Evolutionary conservation across 805 yeast genomes (phyloP), one percentile per base, ranked within the genome.

Genomic region (Suhomyces vadensis): DNA sequence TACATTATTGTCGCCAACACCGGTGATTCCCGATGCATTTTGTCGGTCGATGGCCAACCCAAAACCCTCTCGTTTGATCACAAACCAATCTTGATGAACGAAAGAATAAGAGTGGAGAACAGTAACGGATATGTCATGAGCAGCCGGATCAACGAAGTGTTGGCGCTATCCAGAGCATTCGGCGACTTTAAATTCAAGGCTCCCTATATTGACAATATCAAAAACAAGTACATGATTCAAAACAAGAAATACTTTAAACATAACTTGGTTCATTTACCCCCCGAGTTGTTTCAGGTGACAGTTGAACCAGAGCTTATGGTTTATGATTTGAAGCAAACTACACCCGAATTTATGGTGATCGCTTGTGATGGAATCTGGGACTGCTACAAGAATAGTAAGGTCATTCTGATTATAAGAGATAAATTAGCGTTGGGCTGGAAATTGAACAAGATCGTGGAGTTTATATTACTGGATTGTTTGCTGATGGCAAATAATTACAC

Each of bases 1-100:
- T 67, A 58, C 46, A 65, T 86, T 10, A 72, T 76, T 17, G 83
- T 81, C 9, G 85, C 87, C 11, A 86, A 86, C 54, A 74, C 87
- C 2, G 95, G 95, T 4, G 95, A 86, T 61, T 84, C 91, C 5
- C 69, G 95, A 47, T 76, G 85, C 47, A 76, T 85, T 5, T 53
- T 83, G 36, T 74, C 83, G 9, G 61, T 72, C 14, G 56, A 67
- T 29, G 89, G 88, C 1, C 55, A 57, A 5, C 68, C 84, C 6
- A 85, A 85, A 59, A 75, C 74, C 4, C 54, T 72, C 8, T 65
- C 73, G 20, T 71, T 65, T 52, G 77, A 72, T 51, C 77, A 72
- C 48, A 72, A 71, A 41, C 77, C 77, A 4, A 56, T 64, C 6
- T 63, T 56, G 39, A 69, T 71, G 74, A 71, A 71, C 13, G 77